Conservation (phyloP, 805 yeast species). For the Debaryomyces tyrocola region DNA sequence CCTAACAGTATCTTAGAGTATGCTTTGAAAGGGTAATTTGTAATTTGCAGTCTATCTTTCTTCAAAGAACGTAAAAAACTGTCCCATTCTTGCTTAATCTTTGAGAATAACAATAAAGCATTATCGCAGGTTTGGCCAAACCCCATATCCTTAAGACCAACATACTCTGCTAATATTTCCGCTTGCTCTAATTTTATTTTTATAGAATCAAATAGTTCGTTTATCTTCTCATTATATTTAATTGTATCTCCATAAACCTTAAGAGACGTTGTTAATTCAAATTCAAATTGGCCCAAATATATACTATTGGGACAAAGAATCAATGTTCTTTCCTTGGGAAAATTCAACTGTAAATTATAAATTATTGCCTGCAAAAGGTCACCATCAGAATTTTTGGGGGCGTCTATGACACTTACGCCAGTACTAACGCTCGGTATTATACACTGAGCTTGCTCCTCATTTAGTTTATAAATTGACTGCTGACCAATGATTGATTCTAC, state of each 20-base stretch:
- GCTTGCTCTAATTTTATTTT: conserved; percentile 3
- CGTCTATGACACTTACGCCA: conserved; percentile 9
- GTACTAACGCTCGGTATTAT: conserved; percentile 4
- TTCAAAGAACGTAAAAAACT: conserved; percentile 2
- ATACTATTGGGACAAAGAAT: conserved; percentile 12
- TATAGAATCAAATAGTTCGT: neutral
- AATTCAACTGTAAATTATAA: conserved; percentile 3
- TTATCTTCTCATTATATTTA: neutral
- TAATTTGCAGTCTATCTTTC: conserved; percentile 1
- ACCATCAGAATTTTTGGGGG: conserved; percentile 9
- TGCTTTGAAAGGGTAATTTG: conserved; percentile 5
- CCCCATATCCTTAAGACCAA: conserved; percentile 14
- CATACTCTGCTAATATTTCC: conserved; percentile 1
- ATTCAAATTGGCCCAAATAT: conserved; percentile 1
- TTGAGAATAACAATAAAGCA: conserved; percentile 17
- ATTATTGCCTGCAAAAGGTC: conserved; percentile 4
- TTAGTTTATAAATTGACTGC: neutral
- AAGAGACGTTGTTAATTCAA: neutral
- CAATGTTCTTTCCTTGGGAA: conserved; percentile 13
- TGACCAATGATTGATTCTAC: neutral
- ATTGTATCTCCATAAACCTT: neutral
- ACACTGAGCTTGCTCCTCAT: conserved; percentile 1
- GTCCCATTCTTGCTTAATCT: conserved; percentile 15
- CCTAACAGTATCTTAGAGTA: neutral
- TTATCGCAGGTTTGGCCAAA: conserved; percentile 14